phyloP scores from a whole-genome alignment of 1,284 basidiomycete species.

The Malassezia sp. region DNA sequence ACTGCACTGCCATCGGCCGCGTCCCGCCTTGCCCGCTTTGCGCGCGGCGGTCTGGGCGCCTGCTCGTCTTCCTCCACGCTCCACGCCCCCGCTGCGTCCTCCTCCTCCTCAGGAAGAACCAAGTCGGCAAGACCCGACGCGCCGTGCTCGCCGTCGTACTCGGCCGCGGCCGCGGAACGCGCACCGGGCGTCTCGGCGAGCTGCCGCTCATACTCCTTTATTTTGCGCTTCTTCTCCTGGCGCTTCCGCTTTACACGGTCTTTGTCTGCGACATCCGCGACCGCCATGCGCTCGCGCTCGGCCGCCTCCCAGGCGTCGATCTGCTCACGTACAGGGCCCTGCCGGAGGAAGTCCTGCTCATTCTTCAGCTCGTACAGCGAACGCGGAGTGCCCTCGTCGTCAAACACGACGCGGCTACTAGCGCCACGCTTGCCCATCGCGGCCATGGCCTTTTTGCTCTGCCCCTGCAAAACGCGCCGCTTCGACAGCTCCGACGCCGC shows the following conservation, averaged over 20 bases:
- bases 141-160: constrained; percentile 15
- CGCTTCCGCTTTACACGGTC: constrained; percentile 37
- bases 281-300: constrained; percentile 73
- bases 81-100: constrained; percentile 23
- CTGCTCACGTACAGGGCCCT: constrained; percentile 64
- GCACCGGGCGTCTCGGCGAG: constrained; percentile 30
- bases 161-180: constrained; percentile 13
- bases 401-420: constrained; percentile 67
- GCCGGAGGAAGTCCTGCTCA: constrained; percentile 59
- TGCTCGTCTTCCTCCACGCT: constrained; percentile 27
- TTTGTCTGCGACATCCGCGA: constrained; percentile 53
- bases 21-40: constrained; percentile 1
- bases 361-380: constrained; percentile 59
- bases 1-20: no score
- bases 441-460: constrained; percentile 68
- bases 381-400: constrained; percentile 53
- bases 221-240: constrained; percentile 55
- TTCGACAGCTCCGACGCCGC: constrained; percentile 51
- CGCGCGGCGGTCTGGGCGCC: constrained; percentile 1
- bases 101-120: constrained; percentile 50
- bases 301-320: constrained; percentile 59
- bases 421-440: constrained; percentile 69
- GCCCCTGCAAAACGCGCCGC: constrained; percentile 60
- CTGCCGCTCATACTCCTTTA: constrained; percentile 71
- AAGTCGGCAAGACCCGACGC: constrained; percentile 24